Percentiles rank a stretch among this genome's conserved stretches.
Conservation (phyloP, 2,329 filamentous ascomycete genomes). For the Helotiales sp. region DNA sequence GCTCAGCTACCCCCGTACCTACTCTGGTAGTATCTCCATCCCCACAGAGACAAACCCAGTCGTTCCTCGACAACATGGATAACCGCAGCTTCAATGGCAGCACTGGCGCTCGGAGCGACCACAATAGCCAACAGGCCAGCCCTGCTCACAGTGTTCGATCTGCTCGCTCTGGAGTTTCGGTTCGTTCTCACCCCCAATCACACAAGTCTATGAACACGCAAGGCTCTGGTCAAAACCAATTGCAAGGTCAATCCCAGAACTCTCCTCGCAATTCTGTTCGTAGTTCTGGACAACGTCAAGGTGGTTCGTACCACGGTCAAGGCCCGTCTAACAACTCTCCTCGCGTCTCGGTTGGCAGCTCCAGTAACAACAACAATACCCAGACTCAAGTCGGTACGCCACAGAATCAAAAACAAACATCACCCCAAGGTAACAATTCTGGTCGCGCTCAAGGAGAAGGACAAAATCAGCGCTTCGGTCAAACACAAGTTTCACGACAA, state of each 20-base stretch:
- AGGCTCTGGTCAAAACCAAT: neutral
- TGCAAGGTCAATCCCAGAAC: neutral
- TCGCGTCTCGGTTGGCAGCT: neutral
- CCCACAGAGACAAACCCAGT: constrained; percentile 15
- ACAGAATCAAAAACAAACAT: neutral
- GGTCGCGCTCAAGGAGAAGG: neutral
- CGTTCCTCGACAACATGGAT: constrained; percentile 22
- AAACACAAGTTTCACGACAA: neutral
- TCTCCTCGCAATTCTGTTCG: neutral
- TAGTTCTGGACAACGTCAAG: neutral
- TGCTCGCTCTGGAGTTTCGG: neutral
- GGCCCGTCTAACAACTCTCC: neutral
- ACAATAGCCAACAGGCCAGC: neutral
- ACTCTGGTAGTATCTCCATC: constrained; percentile 21
- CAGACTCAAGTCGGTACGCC: neutral
- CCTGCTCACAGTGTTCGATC: neutral
- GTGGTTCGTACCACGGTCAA: neutral
- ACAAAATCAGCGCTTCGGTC: neutral
- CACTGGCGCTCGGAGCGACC: neutral
- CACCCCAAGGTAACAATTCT: neutral
- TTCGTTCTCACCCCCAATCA: neutral
- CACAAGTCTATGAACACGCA: neutral
- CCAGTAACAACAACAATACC: neutral
- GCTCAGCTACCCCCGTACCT: constrained; percentile 21
- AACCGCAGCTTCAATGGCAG: constrained; percentile 1